Evolutionary conservation across 129 eudicot species (phyloP), one percentile per base, ranked within the genome.

Genomic region (Flaveria ramosissima): DNA sequence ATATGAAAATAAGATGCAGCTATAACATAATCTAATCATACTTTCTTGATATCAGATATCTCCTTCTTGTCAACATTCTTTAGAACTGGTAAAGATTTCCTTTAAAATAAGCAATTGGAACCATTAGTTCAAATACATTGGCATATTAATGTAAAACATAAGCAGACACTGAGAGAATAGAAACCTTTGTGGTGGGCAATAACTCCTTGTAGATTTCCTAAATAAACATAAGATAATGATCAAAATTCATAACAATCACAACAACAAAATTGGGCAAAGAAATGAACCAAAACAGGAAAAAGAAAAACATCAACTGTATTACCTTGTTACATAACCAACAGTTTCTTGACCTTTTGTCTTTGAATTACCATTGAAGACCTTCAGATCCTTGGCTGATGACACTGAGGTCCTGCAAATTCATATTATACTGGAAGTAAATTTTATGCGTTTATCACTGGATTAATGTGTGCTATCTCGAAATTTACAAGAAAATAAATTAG

Each of bases 1-100:
- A 30, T 80, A 6, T 68, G 62, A 24, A 66, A 66, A 41, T 15
- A 32, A 6, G 43, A 41, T 10, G 50, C 26, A 36, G 11, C 9
- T 9, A 66, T 17, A 66, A 41, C 7, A 66, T 12, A 41, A 66
- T 6, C 3, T 13, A 39, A 39, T 41, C 71, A 41, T 66, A 66
- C 71, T 66, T 66, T 66, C 71, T 66, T 66, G 71, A n/a, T 66
- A 41, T 41, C 71, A 41, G 26, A n/a, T 66, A 39, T 66, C 24
- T 66, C 51, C 9, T 1, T 50, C 71, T 41, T 66, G 77, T 77
- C 86, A 80, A 43, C 89, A 51, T 77, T 75, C 83, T 75, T 89
- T 75, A 80, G 24, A 59, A 81, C 85, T 7, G 98, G 98, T 14
- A 91, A 72, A 26, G 98, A 91, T 68, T 78, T 89, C 92, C 98